phyloP scores from a whole-genome alignment of 768 basidiomycete species.

The Lentinula edodes region DNA sequence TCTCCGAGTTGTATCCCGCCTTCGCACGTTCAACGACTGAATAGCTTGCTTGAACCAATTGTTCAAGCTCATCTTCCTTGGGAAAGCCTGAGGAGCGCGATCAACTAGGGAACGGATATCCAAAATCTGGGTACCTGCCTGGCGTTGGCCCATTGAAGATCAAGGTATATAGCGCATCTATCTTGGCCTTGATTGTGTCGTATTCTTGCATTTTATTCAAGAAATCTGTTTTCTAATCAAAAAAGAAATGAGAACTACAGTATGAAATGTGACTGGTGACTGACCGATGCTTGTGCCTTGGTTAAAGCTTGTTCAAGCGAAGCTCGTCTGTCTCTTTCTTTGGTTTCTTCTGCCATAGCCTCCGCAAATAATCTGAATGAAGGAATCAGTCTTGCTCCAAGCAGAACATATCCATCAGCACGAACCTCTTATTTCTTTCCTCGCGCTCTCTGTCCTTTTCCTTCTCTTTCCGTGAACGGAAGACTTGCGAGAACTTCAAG shows the following conservation, averaged over 20 bases:
- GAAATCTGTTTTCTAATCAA: background rate
- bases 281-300: background rate
- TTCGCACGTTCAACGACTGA: background rate
- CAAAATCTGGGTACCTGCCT: background rate
- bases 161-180: conserved; percentile 1
- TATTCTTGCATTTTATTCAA: background rate
- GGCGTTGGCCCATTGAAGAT: conserved; percentile 6
- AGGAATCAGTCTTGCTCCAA: background rate
- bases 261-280: background rate
- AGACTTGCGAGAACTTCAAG: background rate
- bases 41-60: background rate
- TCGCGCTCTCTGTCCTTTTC: conserved; percentile 2
- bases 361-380: background rate
- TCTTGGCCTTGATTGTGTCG: background rate
- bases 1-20: background rate
- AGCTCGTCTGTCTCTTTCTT: background rate
- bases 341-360: conserved; percentile 3
- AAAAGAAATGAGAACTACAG: background rate
- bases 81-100: background rate
- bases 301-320: background rate
- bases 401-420: background rate
- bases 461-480: background rate
- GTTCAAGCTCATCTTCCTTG: conserved; percentile 4
- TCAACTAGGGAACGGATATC: background rate
- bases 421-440: conserved; percentile 2